These are phyloP conservation scores for Penicillium salamii DNA, from an alignment of 495 filamentous ascomycete species.

Conservation along the genomic window DNA sequence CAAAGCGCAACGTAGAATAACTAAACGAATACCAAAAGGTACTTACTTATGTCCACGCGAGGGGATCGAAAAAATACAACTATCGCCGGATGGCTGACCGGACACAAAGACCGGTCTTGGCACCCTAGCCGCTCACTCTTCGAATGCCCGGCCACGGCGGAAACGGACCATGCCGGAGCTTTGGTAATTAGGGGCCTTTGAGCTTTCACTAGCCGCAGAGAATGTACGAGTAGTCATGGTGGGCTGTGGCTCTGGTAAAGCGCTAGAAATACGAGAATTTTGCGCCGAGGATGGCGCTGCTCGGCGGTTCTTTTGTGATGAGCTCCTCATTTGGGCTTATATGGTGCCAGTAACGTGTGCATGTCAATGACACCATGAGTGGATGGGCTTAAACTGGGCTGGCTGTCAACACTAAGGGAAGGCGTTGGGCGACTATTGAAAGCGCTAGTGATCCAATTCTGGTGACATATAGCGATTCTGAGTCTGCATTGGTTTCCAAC, in stretches of 20 bases:
- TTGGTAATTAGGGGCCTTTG: background rate
- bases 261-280: background rate
- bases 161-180: background rate
- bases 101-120: background rate
- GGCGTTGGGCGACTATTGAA: background rate
- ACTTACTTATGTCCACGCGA: too few species aligned
- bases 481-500: background rate
- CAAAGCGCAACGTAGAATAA: background rate
- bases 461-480: background rate
- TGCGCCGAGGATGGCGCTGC: background rate
- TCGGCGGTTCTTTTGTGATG: background rate
- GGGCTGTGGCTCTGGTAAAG: background rate
- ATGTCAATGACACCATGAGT: background rate
- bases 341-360: background rate
- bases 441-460: background rate
- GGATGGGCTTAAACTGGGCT: background rate
- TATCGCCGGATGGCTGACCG: background rate
- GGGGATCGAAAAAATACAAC: background rate
- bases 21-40: background rate
- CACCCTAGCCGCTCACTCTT: background rate
- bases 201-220: background rate
- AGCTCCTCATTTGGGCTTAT: background rate
- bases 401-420: background rate
- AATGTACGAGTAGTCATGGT: background rate
- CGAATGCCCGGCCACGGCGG: background rate